Evolutionary conservation across 2,329 filamentous ascomycete genomes (phyloP).

Genomic region (Hypoxylon sp.): DNA sequence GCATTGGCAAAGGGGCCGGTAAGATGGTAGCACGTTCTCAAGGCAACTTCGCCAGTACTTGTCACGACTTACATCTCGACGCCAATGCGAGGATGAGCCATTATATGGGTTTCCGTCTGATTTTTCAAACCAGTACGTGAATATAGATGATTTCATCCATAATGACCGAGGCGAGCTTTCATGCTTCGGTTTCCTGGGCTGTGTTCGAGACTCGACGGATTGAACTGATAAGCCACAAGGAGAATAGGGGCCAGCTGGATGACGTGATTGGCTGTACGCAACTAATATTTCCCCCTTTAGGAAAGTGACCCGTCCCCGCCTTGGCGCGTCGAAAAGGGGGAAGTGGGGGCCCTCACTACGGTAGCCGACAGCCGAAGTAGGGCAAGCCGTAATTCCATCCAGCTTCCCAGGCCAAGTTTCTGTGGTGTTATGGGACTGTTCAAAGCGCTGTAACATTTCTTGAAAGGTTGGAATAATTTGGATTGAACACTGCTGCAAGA

Average conservation of each 20-base stretch:
- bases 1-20: neutral
- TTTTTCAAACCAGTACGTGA: neutral
- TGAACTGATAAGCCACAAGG: neutral
- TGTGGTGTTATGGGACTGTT: no score
- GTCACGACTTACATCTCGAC: neutral
- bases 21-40: neutral
- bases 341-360: no score
- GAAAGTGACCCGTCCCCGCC: no score
- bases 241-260: no score
- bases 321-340: no score
- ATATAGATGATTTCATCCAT: neutral
- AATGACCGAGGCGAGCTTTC: neutral
- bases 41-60: neutral
- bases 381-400: no score
- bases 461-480: no score
- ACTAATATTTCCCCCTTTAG: neutral
- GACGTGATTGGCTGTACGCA: neutral
- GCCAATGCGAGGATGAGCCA: neutral
- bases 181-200: neutral
- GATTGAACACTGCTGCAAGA: no score
- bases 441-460: no score
- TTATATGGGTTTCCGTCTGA: no score
- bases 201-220: neutral
- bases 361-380: no score
- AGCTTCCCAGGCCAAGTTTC: no score